phyloP scores from a whole-genome alignment of 805 yeast species.

The Sugiyamaella qingdaonensis region DNA sequence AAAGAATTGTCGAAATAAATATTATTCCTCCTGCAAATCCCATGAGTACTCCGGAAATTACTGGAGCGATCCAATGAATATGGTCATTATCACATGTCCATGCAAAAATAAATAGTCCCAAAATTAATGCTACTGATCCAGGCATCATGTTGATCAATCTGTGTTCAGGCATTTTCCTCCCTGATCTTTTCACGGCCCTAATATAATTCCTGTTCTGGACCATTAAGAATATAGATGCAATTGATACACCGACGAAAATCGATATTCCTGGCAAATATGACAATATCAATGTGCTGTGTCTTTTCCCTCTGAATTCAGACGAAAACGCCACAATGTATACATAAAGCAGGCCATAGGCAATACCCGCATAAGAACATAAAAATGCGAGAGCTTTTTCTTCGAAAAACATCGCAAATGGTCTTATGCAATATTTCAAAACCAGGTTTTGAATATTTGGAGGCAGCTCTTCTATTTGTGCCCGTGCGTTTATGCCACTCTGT shows the following conservation, averaged over 20 bases:
- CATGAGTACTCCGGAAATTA: slow-evolving; percentile 7
- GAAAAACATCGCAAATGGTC: slow-evolving; percentile 25
- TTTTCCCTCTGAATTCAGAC: slow-evolving; percentile 19
- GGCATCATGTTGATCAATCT: slow-evolving; percentile 9
- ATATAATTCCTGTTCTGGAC: neutral
- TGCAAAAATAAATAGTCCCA: slow-evolving; percentile 18
- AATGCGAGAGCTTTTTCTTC: slow-evolving; percentile 30
- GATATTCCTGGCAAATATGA: slow-evolving; percentile 9
- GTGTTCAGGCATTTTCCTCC: slow-evolving; percentile 3
- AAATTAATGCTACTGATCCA: slow-evolving; percentile 8
- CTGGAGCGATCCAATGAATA: slow-evolving; percentile 15
- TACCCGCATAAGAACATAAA: slow-evolving; percentile 29
- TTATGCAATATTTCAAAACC: slow-evolving; percentile 26
- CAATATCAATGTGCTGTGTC: slow-evolving; percentile 3
- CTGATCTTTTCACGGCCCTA: neutral
- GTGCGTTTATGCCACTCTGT: slow-evolving; percentile 6
- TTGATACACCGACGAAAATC: slow-evolving; percentile 3
- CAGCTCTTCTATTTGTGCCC: slow-evolving; percentile 7
- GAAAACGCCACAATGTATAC: slow-evolving; percentile 31
- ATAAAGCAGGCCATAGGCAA: slow-evolving; percentile 31
- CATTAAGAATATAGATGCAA: neutral
- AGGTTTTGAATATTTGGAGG: slow-evolving; percentile 34
- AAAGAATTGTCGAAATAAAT: slow-evolving; percentile 9
- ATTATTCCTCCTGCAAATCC: slow-evolving; percentile 14
- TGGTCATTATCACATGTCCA: slow-evolving; percentile 14